Base-by-base conservation (phyloP, 2,329 filamentous ascomycete species). In the Mycosphaerella sp. region DNA sequence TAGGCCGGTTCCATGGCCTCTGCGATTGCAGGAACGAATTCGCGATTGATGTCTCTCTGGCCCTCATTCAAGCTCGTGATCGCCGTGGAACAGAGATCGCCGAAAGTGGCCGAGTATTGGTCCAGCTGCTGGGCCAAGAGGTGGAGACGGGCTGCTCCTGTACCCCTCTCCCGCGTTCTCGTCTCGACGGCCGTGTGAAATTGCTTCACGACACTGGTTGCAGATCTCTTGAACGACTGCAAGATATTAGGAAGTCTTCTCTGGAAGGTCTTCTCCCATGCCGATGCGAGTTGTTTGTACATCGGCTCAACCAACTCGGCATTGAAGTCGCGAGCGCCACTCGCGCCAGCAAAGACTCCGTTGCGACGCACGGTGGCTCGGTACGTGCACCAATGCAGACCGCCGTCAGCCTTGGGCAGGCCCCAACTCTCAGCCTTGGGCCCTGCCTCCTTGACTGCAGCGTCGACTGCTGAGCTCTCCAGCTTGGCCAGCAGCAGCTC, bases 1-100 rank as follows among this genome's bases (percentile, higher is more conserved):
- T 83, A 83, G 0, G 70, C 73, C 2, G 64, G 52, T 1, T 56
- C 54, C 74, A 84, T 80, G 28, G 64, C 65, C 1, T 57, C 39
- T 3, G 66, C 61, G 47, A 83, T 73, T 2, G 69, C 68, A 0
- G 77, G 78, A 0, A 70, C 71, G 50, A 82, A 80, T 30, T 75
- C 68, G 3, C 79, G 75, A 58, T 74, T 82, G 13, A 75, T 74
- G 3, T 79, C 74, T 25, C 75, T 72, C 58, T 81, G 78, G 3
- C 67, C 54, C 4, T 69, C 65, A 0, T 67, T 75, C 56, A 81
- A 72, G 2, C 57, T 56, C 1, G 59, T 58, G 0, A 66, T 55
- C 36, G 75, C 64, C 3, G 54, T 53, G 0, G 47, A 53, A 2
- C 66, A 65, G 0, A 76, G 50, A 6, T 70, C 64, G 0, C 64